Conservation (phyloP, 2,329 filamentous ascomycete species). For the Trichoderma simmonsii region DNA sequence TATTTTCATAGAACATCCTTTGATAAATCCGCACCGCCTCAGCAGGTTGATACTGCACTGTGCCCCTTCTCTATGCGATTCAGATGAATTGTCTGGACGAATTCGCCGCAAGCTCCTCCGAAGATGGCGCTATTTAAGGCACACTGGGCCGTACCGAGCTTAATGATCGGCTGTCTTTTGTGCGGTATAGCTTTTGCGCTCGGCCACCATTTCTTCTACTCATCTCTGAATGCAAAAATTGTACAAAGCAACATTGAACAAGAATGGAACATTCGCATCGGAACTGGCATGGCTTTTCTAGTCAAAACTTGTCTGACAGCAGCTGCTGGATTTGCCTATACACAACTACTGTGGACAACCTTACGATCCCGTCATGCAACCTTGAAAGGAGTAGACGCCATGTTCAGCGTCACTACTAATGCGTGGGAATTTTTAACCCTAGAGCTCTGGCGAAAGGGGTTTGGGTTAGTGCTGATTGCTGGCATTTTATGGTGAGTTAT, state of each 20-base stretch:
- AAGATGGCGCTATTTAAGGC: not conserved
- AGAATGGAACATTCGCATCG: not conserved
- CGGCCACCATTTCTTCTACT: slow-evolving; percentile 1
- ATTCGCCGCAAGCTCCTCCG: not conserved
- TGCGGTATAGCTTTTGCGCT: not conserved
- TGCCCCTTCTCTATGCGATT: not conserved
- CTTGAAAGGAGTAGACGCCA: not conserved
- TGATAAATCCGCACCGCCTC: not conserved
- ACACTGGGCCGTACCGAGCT: not conserved
- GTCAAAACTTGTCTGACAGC: not conserved
- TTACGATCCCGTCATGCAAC: not conserved
- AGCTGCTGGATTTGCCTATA: not conserved
- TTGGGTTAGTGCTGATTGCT: not conserved
- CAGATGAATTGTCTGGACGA: not conserved
- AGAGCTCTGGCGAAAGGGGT: not conserved
- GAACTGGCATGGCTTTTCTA: not conserved
- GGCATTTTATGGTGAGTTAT: not conserved
- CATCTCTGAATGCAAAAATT: not conserved
- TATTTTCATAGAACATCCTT: not conserved
- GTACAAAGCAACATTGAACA: not conserved
- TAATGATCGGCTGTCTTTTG: not conserved
- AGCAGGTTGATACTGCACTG: not conserved
- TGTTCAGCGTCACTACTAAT: not conserved
- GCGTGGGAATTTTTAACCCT: not conserved
- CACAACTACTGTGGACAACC: not conserved